phyloP scores from a whole-genome alignment of 2,329 filamentous ascomycete species.

The Sphaerostilbella broomeana region DNA sequence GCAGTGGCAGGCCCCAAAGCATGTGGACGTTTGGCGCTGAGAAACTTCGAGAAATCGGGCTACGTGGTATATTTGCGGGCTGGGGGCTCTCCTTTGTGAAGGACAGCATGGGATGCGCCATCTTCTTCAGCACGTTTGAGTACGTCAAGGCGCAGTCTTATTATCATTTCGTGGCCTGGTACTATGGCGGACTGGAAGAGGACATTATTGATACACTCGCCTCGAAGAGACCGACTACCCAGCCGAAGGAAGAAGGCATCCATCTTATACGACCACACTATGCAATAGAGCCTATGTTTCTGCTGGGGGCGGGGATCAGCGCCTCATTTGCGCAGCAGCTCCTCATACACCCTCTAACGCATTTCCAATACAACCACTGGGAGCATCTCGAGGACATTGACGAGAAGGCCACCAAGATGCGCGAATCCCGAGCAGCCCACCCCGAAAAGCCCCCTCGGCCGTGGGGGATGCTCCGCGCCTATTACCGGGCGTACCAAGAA shows the following conservation, averaged over 20 bases:
- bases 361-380: slow-evolving; percentile 68
- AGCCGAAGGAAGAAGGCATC: slow-evolving; percentile 24
- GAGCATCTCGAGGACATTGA: slow-evolving; percentile 67
- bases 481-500: slow-evolving; percentile 65
- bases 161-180: slow-evolving; percentile 64
- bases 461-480: slow-evolving; percentile 54
- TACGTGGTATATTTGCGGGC: slow-evolving; percentile 66
- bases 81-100: slow-evolving; percentile 64
- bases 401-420: slow-evolving; percentile 46
- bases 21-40: slow-evolving; percentile 67
- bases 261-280: slow-evolving; percentile 65
- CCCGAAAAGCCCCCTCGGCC: slow-evolving; percentile 28
- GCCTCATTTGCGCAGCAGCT: slow-evolving; percentile 64
- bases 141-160: slow-evolving; percentile 67
- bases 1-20: slow-evolving; percentile 43
- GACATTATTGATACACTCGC: slow-evolving; percentile 46
- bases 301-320: slow-evolving; percentile 60
- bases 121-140: slow-evolving; percentile 73
- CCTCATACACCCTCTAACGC: slow-evolving; percentile 63
- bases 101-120: slow-evolving; percentile 60
- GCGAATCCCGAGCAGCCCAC: slow-evolving; percentile 25
- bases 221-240: slow-evolving; percentile 34
- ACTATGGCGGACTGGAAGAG: slow-evolving; percentile 55
- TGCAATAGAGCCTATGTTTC: slow-evolving; percentile 64
- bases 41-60: slow-evolving; percentile 61